A percentile compares a stretch with the other conserved stretches of the same genome.
Evolutionary conservation across 305 asterid genomes (phyloP).

Genomic region (Petunia hybrid): DNA sequence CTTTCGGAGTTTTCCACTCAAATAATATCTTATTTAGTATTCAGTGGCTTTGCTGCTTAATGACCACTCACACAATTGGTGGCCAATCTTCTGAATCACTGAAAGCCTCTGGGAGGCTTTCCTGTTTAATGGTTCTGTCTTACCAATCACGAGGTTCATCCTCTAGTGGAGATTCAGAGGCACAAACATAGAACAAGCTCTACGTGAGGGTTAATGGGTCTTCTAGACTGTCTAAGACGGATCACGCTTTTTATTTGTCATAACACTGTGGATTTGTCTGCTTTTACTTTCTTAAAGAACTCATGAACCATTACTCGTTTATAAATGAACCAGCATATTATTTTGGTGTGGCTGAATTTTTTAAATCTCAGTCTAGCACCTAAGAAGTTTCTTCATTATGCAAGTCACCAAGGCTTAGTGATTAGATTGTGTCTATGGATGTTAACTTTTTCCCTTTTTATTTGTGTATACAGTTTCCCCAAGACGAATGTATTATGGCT

Average conservation of each 20-base stretch:
- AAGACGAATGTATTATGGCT: constrained; percentile 94
- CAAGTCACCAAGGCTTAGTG: constrained; percentile 17
- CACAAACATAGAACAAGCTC: not conserved
- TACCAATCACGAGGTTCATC: not conserved
- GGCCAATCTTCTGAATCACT: not conserved
- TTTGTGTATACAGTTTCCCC: constrained; percentile 66
- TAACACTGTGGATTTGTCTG: not conserved
- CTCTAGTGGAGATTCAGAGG: not conserved
- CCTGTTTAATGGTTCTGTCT: constrained; percentile 15
- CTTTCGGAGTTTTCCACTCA: constrained; percentile 6
- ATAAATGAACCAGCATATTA: not conserved
- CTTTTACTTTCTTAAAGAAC: not conserved
- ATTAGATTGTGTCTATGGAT: not conserved
- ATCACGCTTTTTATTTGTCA: constrained; percentile 20
- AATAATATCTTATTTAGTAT: not conserved
- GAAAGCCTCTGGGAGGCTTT: not conserved
- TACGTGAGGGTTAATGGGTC: not conserved
- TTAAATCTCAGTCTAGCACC: constrained; percentile 7
- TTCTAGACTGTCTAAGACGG: not conserved
- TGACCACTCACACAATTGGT: constrained; percentile 3
- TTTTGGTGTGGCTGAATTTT: constrained; percentile 24
- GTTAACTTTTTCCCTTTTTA: constrained; percentile 5
- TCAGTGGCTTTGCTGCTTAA: constrained; percentile 23
- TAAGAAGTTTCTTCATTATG: constrained; percentile 7
- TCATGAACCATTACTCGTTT: not conserved